These are phyloP conservation scores for Solidago caesia DNA, from an alignment of 129 eudicot species.

Conservation along the genomic window DNA sequence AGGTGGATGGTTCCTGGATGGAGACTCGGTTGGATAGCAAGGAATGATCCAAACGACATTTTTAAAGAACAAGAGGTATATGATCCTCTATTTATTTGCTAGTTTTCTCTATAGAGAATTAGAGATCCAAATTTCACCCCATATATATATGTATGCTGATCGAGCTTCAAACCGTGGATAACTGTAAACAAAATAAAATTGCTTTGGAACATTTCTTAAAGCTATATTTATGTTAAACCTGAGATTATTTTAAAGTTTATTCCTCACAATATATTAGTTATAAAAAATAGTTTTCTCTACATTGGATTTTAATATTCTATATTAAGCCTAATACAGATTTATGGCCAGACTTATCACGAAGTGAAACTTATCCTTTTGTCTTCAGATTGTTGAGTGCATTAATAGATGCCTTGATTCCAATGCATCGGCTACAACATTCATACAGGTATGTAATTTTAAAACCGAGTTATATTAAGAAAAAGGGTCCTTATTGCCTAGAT, in stretches of 20 bases:
- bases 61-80: constrained; percentile 42
- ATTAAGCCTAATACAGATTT: background rate
- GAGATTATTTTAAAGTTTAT: background rate
- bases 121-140: background rate
- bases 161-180: too few species aligned
- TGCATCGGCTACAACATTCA: constrained; percentile 50
- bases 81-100: constrained; percentile 5
- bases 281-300: too few species aligned
- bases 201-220: background rate
- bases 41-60: constrained; percentile 44
- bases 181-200: too few species aligned
- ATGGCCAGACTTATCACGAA: background rate
- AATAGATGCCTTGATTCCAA: constrained; percentile 38
- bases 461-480: background rate
- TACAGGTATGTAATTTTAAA: constrained; percentile 38
- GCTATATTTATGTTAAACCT: background rate
- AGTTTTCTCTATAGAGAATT: background rate
- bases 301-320: background rate
- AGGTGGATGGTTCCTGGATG: constrained; percentile 69
- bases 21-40: constrained; percentile 59
- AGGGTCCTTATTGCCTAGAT: too few species aligned
- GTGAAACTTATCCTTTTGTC: constrained; percentile 4
- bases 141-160: background rate
- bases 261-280: too few species aligned
- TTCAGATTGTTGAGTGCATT: constrained; percentile 46